Conservation (phyloP, 495 filamentous ascomycete genomes). For the Podospora sp. region DNA sequence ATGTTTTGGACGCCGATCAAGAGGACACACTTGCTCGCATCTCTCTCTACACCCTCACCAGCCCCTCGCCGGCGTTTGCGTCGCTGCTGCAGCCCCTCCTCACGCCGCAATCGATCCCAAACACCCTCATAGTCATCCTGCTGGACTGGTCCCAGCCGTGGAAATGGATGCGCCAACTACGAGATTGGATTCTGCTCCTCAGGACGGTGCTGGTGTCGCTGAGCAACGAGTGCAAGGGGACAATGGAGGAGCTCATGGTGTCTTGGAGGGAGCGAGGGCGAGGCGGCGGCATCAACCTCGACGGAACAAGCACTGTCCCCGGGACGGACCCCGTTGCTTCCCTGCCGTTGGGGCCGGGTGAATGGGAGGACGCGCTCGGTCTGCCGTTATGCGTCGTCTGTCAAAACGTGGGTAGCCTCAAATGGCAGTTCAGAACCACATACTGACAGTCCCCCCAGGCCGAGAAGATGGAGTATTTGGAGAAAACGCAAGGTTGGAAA, state of each 20-base stretch:
- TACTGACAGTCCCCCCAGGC: conserved; percentile 58
- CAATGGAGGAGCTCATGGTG: conserved; percentile 81
- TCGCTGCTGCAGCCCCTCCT: conserved; percentile 83
- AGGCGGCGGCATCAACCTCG: conserved; percentile 53
- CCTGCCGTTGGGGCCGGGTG: conserved; percentile 82
- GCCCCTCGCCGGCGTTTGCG: conserved; percentile 79
- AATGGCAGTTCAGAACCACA: background rate
- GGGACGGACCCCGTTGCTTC: conserved; percentile 62
- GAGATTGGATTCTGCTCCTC: conserved; percentile 84
- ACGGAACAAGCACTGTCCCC: conserved; percentile 46
- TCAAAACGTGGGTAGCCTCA: conserved; percentile 69
- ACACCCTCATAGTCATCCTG: conserved; percentile 84
- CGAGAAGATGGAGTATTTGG: conserved; percentile 83
- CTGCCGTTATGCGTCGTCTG: conserved; percentile 90
- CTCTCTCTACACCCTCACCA: conserved; percentile 84
- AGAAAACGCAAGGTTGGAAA: conserved; percentile 86
- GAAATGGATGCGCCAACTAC: conserved; percentile 84
- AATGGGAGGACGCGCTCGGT: conserved; percentile 91
- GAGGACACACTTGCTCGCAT: conserved; percentile 94
- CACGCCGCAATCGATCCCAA: conserved; percentile 80
- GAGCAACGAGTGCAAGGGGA: conserved; percentile 73
- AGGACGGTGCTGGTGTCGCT: conserved; percentile 73
- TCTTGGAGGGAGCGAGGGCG: conserved; percentile 61
- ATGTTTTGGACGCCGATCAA: conserved; percentile 92
- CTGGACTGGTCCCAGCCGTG: conserved; percentile 93